Conservation (phyloP, 1,139 yeast genomes). For the Candida neerlandica region DNA sequence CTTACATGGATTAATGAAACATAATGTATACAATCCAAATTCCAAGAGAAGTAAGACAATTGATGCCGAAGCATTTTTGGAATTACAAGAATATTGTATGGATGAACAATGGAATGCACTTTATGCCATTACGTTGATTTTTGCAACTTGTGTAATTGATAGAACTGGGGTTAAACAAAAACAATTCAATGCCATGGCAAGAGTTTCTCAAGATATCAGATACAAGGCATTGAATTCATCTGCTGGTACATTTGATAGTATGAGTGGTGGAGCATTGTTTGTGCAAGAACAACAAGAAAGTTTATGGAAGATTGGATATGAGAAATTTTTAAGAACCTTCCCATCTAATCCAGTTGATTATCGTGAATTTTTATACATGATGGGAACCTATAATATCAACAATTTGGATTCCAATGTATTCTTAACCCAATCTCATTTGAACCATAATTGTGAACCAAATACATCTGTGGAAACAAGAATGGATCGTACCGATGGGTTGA, state of each 20-base stretch:
- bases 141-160: constrained; percentile 52
- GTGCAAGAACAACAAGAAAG: constrained; percentile 60
- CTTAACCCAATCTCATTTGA: constrained; percentile 67
- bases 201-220: constrained; percentile 67
- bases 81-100: constrained; percentile 62
- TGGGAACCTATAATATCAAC: constrained; percentile 77
- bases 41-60: constrained; percentile 33
- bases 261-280: constrained; percentile 52
- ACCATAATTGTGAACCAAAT: constrained; percentile 78
- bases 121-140: constrained; percentile 62
- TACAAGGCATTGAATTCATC: constrained; percentile 61
- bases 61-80: constrained; percentile 52
- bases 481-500: constrained; percentile 55
- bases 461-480: constrained; percentile 53
- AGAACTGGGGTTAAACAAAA: constrained; percentile 40
- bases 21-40: constrained; percentile 35
- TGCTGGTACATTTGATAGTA: constrained; percentile 56
- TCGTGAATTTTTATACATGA: constrained; percentile 58
- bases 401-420: constrained; percentile 67
- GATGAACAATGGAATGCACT: constrained; percentile 72
- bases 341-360: constrained; percentile 46
- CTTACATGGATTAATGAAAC: constrained; percentile 64
- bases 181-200: constrained; percentile 66
- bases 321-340: constrained; percentile 52
- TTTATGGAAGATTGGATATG: constrained; percentile 62